Evolutionary conservation across 1,284 basidiomycete species (phyloP).

Genomic region (Sphagnurus paluster): DNA sequence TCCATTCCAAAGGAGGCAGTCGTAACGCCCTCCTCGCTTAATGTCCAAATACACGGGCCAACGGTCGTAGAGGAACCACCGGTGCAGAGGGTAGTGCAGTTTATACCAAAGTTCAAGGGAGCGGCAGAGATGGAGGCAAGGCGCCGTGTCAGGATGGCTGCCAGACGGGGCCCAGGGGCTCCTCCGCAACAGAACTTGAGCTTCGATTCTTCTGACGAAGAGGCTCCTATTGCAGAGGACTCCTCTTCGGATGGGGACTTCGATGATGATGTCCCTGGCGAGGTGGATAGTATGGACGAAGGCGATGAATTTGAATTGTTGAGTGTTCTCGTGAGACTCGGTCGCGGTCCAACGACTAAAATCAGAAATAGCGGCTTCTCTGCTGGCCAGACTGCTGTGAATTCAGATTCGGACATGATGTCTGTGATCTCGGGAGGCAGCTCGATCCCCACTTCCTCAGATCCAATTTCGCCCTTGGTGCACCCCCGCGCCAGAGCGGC

Average conservation of each 20-base stretch:
- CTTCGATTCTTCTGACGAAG: conserved; percentile 58
- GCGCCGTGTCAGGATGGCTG: conserved; percentile 60
- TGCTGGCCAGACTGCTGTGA: conserved; percentile 11
- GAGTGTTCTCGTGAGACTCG: conserved; percentile 45
- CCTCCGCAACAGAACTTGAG: conserved; percentile 45
- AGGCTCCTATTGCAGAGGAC: conserved; percentile 39
- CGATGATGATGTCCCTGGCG: conserved; percentile 51
- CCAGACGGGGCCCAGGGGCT: conserved; percentile 46
- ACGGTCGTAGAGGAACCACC: conserved; percentile 43
- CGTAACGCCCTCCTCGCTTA: conserved; percentile 21
- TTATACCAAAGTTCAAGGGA: conserved; percentile 73
- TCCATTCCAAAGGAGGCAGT: conserved; percentile 21
- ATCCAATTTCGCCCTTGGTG: conserved; percentile 42
- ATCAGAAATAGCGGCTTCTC: conserved; percentile 25
- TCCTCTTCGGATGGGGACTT: conserved; percentile 58
- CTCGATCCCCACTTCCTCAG: conserved; percentile 55
- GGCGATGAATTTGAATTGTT: conserved; percentile 48
- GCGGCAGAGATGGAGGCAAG: conserved; percentile 79
- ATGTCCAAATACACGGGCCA: conserved; percentile 38
- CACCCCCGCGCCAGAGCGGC: conserved; percentile 39
- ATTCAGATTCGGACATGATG: conserved; percentile 45
- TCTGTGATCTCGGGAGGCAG: conserved; percentile 56
- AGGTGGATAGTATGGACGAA: conserved; percentile 56
- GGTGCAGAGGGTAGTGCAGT: conserved; percentile 52
- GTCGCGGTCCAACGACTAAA: conserved; percentile 35